Evolutionary conservation across 352 stramenopile species (phyloP).

Genomic region (Globisporangium emineosum): DNA sequence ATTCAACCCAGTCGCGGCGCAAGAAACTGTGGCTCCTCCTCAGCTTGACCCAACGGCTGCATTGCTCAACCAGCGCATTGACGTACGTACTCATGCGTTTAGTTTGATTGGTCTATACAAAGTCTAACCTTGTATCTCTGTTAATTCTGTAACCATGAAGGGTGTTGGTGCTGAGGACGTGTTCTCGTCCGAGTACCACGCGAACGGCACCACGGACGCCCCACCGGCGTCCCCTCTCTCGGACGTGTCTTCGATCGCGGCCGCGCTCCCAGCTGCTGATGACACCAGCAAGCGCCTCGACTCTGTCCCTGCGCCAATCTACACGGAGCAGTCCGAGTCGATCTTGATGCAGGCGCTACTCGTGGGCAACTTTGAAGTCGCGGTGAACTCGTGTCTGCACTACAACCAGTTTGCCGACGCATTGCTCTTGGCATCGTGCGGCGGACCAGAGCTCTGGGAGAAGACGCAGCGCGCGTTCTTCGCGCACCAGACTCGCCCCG

Average conservation of each 20-base stretch:
- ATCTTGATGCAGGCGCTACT: conserved; percentile 95
- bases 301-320: conserved; percentile 57
- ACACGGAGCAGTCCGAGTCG: conserved; percentile 89
- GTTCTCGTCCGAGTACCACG: conserved; percentile 68
- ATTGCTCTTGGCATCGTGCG: conserved; percentile 91
- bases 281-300: conserved; percentile 76
- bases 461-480: conserved; percentile 96
- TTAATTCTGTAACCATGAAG: conserved; percentile 28
- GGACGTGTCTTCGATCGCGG: conserved; percentile 45
- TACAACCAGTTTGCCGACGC: conserved; percentile 96
- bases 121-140: conserved; percentile 12
- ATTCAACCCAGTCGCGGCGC: conserved; percentile 56
- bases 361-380: conserved; percentile 97
- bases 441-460: conserved; percentile 93
- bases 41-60: conserved; percentile 44
- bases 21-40: conserved; percentile 21
- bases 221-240: conserved; percentile 36
- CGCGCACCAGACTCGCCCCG: conserved; percentile 85
- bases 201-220: conserved; percentile 30
- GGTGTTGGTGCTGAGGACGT: conserved; percentile 69
- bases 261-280: conserved; percentile 48
- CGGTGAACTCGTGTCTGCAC: conserved; percentile 95
- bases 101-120: not conserved
- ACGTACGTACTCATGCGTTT: conserved; percentile 46
- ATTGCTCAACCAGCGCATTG: conserved; percentile 65